Evolutionary conservation across 768 basidiomycete species (phyloP).

Genomic region (Hebeloma cylindrosporum): DNA sequence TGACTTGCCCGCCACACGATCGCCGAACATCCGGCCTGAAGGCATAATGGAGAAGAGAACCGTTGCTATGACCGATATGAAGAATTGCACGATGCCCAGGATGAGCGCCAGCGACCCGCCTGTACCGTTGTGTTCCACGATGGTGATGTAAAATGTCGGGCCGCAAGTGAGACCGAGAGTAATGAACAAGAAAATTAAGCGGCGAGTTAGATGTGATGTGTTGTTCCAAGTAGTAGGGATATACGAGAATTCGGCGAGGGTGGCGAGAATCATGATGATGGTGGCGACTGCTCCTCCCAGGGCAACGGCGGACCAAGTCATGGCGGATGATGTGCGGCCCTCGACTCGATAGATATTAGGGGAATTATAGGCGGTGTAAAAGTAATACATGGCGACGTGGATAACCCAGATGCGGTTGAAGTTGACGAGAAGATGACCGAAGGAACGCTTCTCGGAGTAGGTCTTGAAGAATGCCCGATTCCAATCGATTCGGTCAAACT

Average conservation of each 20-base stretch:
- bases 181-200: slow-evolving; percentile 85
- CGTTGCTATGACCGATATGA: slow-evolving; percentile 84
- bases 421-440: slow-evolving; percentile 96
- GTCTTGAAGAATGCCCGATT: slow-evolving; percentile 97
- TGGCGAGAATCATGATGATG: slow-evolving; percentile 93
- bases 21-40: slow-evolving; percentile 98
- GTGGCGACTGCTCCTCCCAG: slow-evolving; percentile 97
- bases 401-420: slow-evolving; percentile 99
- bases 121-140: slow-evolving; percentile 67
- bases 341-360: slow-evolving; percentile 75
- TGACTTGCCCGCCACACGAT: slow-evolving; percentile 92
- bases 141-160: slow-evolving; percentile 93
- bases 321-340: slow-evolving; percentile 62
- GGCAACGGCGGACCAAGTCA: slow-evolving; percentile 92
- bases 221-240: slow-evolving; percentile 99
- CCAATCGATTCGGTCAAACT: slow-evolving; percentile 97
- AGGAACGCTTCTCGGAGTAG: slow-evolving; percentile 95
- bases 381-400: slow-evolving; percentile 93
- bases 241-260: slow-evolving; percentile 93
- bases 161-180: slow-evolving; percentile 90
- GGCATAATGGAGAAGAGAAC: slow-evolving; percentile 90
- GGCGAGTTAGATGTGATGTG: slow-evolving; percentile 91
- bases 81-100: slow-evolving; percentile 95
- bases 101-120: slow-evolving; percentile 81
- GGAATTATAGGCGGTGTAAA: slow-evolving; percentile 94